Conservation (phyloP, 768 basidiomycete species). For the Suillus subluteus region DNA sequence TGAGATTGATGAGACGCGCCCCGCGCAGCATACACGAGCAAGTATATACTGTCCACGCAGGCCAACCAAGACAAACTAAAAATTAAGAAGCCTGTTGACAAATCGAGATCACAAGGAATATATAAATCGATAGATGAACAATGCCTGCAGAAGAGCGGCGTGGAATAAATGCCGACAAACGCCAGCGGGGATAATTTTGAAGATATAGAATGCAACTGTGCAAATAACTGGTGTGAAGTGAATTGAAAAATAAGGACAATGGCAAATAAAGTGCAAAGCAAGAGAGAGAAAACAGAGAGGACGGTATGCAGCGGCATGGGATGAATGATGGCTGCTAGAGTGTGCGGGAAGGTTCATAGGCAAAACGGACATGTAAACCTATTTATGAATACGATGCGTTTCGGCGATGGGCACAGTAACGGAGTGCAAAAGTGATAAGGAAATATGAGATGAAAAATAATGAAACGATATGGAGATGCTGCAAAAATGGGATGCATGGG, state of each 20-base stretch:
- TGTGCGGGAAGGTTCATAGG: constrained; percentile 25
- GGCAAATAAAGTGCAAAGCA: constrained; percentile 21
- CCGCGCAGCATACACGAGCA: constrained; percentile 32
- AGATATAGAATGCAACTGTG: constrained; percentile 23
- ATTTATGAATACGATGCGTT: constrained; percentile 39
- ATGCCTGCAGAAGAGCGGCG: constrained; percentile 18
- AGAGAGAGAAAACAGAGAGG: constrained; percentile 15
- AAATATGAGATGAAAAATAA: constrained; percentile 22
- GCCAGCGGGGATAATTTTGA: constrained; percentile 32
- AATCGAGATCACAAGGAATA: constrained; percentile 10
- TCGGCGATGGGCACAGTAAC: constrained; percentile 18
- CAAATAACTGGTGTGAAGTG: constrained; percentile 30
- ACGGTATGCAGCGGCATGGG: constrained; percentile 31
- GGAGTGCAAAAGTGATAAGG: constrained; percentile 1
- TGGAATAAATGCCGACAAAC: constrained; percentile 33
- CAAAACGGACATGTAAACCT: constrained; percentile 40
- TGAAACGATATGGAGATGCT: constrained; percentile 29
- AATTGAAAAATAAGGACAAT: constrained; percentile 27
- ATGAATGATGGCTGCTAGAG: constrained; percentile 25
- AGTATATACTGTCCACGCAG: constrained; percentile 32
- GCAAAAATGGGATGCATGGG: constrained; percentile 19
- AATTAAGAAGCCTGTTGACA: constrained; percentile 33
- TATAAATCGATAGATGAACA: constrained; percentile 12
- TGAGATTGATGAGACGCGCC: constrained; percentile 31
- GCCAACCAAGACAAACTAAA: constrained; percentile 21